These are phyloP conservation scores for Schizothecium vesticola DNA, from an alignment of 495 filamentous ascomycete species.

Conservation along the genomic window DNA sequence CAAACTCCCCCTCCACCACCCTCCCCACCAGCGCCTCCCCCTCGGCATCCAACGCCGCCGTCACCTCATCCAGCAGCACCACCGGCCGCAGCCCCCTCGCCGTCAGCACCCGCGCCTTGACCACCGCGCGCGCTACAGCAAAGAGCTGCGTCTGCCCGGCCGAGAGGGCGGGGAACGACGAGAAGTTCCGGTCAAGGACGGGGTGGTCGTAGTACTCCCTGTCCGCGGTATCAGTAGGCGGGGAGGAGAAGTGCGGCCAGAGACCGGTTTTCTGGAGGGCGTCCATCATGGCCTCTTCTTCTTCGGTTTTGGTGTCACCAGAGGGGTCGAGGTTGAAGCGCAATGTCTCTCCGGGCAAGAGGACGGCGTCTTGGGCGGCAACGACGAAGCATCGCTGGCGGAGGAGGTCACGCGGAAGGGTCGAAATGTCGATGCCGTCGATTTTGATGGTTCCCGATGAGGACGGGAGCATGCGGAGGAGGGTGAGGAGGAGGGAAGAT, in stretches of 20 bases:
- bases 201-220: neutral
- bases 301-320: neutral
- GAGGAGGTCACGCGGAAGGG: conserved; percentile 21
- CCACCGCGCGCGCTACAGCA: conserved; percentile 21
- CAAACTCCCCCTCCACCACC: conserved; percentile 55
- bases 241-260: conserved; percentile 11
- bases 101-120: conserved; percentile 11
- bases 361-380: conserved; percentile 39
- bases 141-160: conserved; percentile 29
- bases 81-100: conserved; percentile 36
- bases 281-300: neutral
- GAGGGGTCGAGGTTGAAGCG: conserved; percentile 26
- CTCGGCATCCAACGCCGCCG: conserved; percentile 71
- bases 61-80: conserved; percentile 79
- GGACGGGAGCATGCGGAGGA: conserved; percentile 33
- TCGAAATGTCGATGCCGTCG: conserved; percentile 30
- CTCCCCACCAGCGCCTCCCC: conserved; percentile 73
- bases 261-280: conserved; percentile 16
- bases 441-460: conserved; percentile 28
- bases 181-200: conserved; percentile 17
- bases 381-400: conserved; percentile 35
- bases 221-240: neutral
- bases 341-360: conserved; percentile 28
- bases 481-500: conserved; percentile 30
- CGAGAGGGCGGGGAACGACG: conserved; percentile 23